These are phyloP conservation scores for Eremothecium sinecaudum DNA, from an alignment of 1,139 yeast genomes.

Conservation along the genomic window DNA sequence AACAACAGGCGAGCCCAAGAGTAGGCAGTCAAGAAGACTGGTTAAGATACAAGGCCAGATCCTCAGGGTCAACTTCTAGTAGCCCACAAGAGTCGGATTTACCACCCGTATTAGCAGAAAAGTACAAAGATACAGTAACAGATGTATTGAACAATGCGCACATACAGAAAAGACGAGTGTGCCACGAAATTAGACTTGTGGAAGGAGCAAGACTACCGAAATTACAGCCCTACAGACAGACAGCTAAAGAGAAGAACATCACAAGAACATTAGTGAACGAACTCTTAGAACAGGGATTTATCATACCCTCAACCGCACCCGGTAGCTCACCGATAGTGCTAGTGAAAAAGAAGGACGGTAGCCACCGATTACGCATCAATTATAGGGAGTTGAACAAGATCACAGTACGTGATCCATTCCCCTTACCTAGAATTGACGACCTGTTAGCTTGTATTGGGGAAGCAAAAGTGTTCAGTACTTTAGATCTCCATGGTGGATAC, in stretches of 20 bases:
- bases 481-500: slow-evolving; percentile 14
- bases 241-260: slow-evolving; percentile 7
- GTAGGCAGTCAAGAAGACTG: not conserved
- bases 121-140: slow-evolving; percentile 6
- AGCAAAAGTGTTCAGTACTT: slow-evolving; percentile 9
- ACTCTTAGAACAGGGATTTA: slow-evolving; percentile 13
- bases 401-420: slow-evolving; percentile 20
- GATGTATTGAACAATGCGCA: slow-evolving; percentile 1
- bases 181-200: slow-evolving; percentile 8
- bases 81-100: not conserved
- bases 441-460: slow-evolving; percentile 9
- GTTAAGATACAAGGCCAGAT: not conserved
- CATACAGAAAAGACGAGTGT: not conserved
- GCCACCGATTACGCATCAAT: slow-evolving; percentile 22
- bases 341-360: slow-evolving; percentile 20
- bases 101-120: not conserved
- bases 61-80: not conserved
- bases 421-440: slow-evolving; percentile 21
- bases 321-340: slow-evolving; percentile 18
- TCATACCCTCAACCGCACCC: slow-evolving; percentile 14
- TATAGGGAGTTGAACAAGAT: slow-evolving; percentile 20
- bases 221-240: slow-evolving; percentile 8
- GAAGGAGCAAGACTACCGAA: slow-evolving; percentile 7
- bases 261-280: slow-evolving; percentile 10
- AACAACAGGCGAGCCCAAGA: slow-evolving; percentile 1